These are phyloP conservation scores for Spatholobus suberectus DNA, from an alignment of 306 rosid species.

Conservation along the genomic window DNA sequence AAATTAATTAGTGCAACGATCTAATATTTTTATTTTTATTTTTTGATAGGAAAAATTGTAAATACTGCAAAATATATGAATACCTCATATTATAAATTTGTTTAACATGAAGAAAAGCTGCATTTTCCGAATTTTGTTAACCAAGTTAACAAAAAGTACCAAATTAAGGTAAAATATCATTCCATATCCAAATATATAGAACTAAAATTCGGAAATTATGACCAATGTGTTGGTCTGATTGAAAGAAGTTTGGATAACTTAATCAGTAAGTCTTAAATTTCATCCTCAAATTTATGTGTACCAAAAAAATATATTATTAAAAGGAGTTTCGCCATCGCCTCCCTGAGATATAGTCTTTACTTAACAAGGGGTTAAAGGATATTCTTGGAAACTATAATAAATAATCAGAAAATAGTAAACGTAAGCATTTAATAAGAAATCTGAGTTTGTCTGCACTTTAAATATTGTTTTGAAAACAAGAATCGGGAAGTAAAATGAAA, in stretches of 20 bases:
- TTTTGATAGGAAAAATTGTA: background rate
- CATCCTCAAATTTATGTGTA: background rate
- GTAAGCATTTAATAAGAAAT: background rate
- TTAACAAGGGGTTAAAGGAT: background rate
- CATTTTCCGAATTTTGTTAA: background rate
- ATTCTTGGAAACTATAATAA: background rate
- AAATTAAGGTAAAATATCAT: background rate
- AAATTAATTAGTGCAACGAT: background rate
- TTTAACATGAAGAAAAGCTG: background rate
- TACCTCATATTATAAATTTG: background rate
- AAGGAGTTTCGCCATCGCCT: background rate
- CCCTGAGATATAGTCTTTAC: background rate
- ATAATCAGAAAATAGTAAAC: background rate
- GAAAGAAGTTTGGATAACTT: background rate
- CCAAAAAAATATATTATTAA: background rate
- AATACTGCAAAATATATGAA: background rate
- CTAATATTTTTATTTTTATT: background rate
- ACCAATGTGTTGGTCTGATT: background rate
- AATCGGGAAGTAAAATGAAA: too few species aligned
- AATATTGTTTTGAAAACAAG: background rate
- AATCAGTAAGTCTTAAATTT: background rate
- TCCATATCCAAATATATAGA: background rate
- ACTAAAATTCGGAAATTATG: background rate
- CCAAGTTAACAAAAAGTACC: background rate
- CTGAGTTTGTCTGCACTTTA: background rate